Evolutionary conservation across 164 flowering plant species (phyloP), one percentile per base, ranked within the genome.

Genomic region (Pachysandra terminalis): DNA sequence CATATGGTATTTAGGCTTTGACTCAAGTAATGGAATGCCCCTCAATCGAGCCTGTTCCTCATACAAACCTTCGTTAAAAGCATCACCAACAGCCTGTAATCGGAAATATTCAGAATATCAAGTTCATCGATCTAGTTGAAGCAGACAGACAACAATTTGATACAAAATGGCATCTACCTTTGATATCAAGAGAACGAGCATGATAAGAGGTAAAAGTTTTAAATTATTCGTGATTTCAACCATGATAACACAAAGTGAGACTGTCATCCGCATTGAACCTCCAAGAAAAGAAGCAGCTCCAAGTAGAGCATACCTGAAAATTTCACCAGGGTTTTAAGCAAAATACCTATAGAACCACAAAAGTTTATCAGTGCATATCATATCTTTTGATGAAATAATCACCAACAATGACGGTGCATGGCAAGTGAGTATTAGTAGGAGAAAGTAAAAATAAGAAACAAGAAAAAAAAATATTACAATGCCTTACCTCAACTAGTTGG

Each of bases 231-330:
- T 86, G 77, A 95, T 92, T 80, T 95, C 98, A 71, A 95, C 98
- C 98, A 92, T 92, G 57, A 95, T 95, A 58, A 95, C 99, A 81
- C 99, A 95, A 64, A 95, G 86, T 21, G 98, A 90, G 19, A 95
- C 98, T 7, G 99, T 95, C 93, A 95, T 92, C 65, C 99, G 79
- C 99, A 95, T 95, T 64, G 99, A 95, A 73, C 99, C 99, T 65
- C 97, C 99, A 64, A 95, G 92, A 77, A 95, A 92, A 74, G 99
- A 85, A 79, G 99, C 99, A 75, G 99, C 99, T 60, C 99, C 99
- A 26, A 95, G 83, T 19, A 95, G 76, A 65, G 99, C 99, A 85
- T 92, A 95, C 69, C 98, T 95, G 70, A 53, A 71, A 74, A 67
- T 35, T 27, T 37, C 51, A 64, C 27, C 57, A 60, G 27, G 59